Evolutionary conservation across 305 asterid genomes (phyloP), one percentile per base, ranked within the genome.

Genomic region (Fraxinus baroniana): DNA sequence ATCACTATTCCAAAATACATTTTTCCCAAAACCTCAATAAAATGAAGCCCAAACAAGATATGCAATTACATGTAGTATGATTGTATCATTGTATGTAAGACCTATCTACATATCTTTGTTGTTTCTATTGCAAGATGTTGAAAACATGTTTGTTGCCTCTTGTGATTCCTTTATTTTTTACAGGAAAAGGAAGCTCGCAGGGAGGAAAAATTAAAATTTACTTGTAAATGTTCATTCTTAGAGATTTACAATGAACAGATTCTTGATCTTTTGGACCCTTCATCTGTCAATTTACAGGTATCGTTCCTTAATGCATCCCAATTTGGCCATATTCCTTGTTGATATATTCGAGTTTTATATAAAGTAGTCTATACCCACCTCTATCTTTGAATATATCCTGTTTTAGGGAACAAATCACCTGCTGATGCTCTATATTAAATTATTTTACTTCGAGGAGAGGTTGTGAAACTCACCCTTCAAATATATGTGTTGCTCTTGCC

Each of bases 221-320:
- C 93, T 57, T 93, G 98, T 83, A 93, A 87, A 89, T 94, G 98
- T 83, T 96, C 99, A 66, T 96, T 96, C 90, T 87, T 96, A 76
- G 99, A 96, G 88, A 96, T 96, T 66, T 96, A 96, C 85, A 96
- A 96, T 6, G 99, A 94, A 85, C 99, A 96, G 37, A 96, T 96
- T 89, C 91, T 92, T 79, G 99, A 96, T 84, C 97, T 96, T 79
- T 84, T 96, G 89, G 95, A 94, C 83, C 99, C 98, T 79, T 86
- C 97, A 73, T 91, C 98, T 35, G 73, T 80, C 80, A 96, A 94
- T 90, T 89, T 96, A 88, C 97, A 92, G 98, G 99, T 94, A 87
- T 72, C 71, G 57, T 77, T 82, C 68, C 64, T 76, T 32, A 35
- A 7, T 8, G 73, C 64, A 7, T 64, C 52, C 77, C 76, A 44